These are phyloP conservation scores for Ogataea pignaliae DNA, from an alignment of 805 yeast species.

Conservation along the genomic window DNA sequence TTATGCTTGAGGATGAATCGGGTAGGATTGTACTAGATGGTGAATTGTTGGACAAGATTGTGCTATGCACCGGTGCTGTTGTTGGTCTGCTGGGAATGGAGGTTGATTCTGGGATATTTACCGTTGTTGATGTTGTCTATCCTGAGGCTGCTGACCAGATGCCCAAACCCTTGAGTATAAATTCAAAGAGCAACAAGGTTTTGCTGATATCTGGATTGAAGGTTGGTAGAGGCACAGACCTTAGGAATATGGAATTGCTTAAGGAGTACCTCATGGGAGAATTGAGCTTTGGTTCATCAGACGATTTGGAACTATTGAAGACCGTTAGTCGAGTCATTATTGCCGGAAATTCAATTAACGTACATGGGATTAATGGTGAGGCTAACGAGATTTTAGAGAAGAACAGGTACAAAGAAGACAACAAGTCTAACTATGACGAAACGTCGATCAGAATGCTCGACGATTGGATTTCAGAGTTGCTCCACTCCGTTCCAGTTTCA, in stretches of 20 bases:
- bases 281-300: constrained; percentile 28
- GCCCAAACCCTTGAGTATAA: constrained; percentile 23
- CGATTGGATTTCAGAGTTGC: constrained; percentile 48
- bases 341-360: constrained; percentile 61
- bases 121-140: constrained; percentile 72
- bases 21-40: constrained; percentile 75
- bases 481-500: constrained; percentile 61
- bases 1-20: constrained; percentile 86
- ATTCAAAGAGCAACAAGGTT: constrained; percentile 37
- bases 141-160: constrained; percentile 63
- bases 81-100: constrained; percentile 87
- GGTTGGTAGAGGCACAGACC: constrained; percentile 40
- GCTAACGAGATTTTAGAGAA: constrained; percentile 26
- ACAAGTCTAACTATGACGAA: constrained; percentile 47
- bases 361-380: constrained; percentile 8
- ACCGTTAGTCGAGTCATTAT: constrained; percentile 50
- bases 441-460: constrained; percentile 55
- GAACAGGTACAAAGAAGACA: constrained; percentile 45
- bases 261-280: constrained; percentile 72
- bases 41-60: constrained; percentile 53
- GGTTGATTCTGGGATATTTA: constrained; percentile 75
- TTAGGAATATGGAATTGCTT: constrained; percentile 50
- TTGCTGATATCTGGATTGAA: constrained; percentile 78
- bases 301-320: constrained; percentile 16
- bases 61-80: constrained; percentile 85